Conservation (phyloP, 192 early-diverging fungal genomes). For the Backusella sp. region DNA sequence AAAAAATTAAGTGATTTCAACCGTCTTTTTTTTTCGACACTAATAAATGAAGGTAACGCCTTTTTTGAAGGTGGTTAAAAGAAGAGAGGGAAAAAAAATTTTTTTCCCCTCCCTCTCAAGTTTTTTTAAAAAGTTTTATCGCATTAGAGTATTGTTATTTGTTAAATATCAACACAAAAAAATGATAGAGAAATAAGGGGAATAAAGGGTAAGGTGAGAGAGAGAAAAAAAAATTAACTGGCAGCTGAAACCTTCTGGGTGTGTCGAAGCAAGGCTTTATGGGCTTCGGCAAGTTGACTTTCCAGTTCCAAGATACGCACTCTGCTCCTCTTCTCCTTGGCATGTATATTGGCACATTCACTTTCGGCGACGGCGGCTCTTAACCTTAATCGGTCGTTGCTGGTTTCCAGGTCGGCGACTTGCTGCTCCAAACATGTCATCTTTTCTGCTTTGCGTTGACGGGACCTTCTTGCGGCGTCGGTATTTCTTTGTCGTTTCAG, state of each 20-base stretch:
- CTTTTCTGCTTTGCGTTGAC: conserved; percentile 74
- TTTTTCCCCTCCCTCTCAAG: background rate
- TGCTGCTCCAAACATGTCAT: conserved; percentile 74
- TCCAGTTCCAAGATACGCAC: conserved; percentile 44
- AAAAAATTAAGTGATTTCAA: conserved; percentile 13
- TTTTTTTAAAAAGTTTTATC: conserved; percentile 12
- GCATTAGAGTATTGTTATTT: conserved; percentile 17
- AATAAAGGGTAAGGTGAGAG: background rate
- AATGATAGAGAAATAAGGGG: conserved; percentile 1
- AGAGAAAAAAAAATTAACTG: background rate
- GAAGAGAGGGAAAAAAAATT: background rate
- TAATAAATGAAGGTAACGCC: conserved; percentile 13
- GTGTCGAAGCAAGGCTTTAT: conserved; percentile 30
- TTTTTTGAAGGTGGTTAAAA: conserved; percentile 5
- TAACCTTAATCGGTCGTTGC: conserved; percentile 59
- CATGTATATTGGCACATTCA: conserved; percentile 37
- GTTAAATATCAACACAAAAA: conserved; percentile 17
- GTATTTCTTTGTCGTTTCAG: conserved; percentile 58
- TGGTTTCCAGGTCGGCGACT: conserved; percentile 69
- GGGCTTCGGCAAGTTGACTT: conserved; percentile 42
- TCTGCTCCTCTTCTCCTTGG: conserved; percentile 36
- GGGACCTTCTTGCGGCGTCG: conserved; percentile 88
- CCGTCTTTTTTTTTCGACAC: conserved; percentile 12
- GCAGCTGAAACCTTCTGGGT: conserved; percentile 2
- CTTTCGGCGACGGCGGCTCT: conserved; percentile 49